These are phyloP conservation scores for Beauveria sp. DNA, from an alignment of 2,329 filamentous ascomycete genomes.

Conservation along the genomic window DNA sequence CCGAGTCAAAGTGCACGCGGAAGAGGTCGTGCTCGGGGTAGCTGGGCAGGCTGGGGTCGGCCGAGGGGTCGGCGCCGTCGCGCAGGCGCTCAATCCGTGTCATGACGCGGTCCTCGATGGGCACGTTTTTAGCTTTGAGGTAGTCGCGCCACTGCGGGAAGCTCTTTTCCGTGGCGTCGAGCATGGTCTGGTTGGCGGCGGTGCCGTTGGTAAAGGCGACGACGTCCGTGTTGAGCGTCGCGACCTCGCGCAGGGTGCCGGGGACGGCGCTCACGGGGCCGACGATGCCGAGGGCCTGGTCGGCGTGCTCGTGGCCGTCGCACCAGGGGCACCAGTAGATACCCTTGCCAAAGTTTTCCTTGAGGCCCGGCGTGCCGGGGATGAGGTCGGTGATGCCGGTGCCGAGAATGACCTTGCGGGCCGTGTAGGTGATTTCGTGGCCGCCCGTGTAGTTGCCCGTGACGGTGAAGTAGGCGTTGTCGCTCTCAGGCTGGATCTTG, in stretches of 20 bases:
- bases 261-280: slow-evolving; percentile 46
- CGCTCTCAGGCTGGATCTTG: slow-evolving; percentile 29
- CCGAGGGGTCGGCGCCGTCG: slow-evolving; percentile 27
- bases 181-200: slow-evolving; percentile 34
- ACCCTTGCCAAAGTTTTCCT: slow-evolving; percentile 49
- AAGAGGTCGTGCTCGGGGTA: slow-evolving; percentile 47
- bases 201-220: slow-evolving; percentile 54
- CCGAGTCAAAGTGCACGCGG: slow-evolving; percentile 42
- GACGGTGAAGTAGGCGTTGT: slow-evolving; percentile 27
- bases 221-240: slow-evolving; percentile 47
- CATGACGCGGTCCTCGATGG: slow-evolving; percentile 50
- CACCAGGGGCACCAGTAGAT: slow-evolving; percentile 61
- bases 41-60: slow-evolving; percentile 34
- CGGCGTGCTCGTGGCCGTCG: slow-evolving; percentile 53
- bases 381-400: slow-evolving; percentile 50
- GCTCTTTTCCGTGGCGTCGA: slow-evolving; percentile 29
- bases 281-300: slow-evolving; percentile 49
- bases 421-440: slow-evolving; percentile 27
- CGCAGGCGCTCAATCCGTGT: slow-evolving; percentile 37
- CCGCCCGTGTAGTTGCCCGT: slow-evolving; percentile 14
- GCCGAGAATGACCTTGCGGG: slow-evolving; percentile 49
- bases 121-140: slow-evolving; percentile 41
- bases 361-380: slow-evolving; percentile 45
- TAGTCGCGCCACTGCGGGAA: slow-evolving; percentile 42
- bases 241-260: slow-evolving; percentile 52